phyloP scores from a whole-genome alignment of 495 filamentous ascomycete species.

The Glutinoglossum americanum region DNA sequence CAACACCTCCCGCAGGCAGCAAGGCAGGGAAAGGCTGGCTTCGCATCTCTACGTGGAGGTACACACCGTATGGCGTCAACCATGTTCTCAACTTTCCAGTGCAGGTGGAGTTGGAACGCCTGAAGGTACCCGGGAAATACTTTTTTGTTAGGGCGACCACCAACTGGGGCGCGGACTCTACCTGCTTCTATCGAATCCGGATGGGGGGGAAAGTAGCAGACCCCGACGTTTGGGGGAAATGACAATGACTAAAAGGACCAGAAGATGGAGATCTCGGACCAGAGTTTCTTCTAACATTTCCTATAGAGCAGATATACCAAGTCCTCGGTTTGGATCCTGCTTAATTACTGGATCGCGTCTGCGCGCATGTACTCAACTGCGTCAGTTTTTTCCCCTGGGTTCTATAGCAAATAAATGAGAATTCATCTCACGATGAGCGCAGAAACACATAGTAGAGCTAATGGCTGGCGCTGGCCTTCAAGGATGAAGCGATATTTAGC shows the following conservation, averaged over 20 bases:
- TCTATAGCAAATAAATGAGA: neutral
- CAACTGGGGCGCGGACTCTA: constrained; percentile 3
- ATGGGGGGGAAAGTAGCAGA: neutral
- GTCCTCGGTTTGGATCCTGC: neutral
- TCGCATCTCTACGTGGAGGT: neutral
- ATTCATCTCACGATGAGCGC: neutral
- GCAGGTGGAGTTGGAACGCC: neutral
- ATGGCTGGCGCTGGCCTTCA: no score
- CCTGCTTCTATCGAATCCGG: constrained; percentile 5
- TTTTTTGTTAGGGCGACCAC: neutral
- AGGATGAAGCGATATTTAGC: no score
- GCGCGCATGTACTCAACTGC: neutral
- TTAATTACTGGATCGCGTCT: neutral
- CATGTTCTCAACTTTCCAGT: constrained; percentile 2
- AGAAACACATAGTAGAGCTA: no score
- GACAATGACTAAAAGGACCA: neutral
- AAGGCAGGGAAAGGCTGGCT: neutral
- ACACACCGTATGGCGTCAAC: neutral
- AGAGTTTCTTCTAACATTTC: neutral
- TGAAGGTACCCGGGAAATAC: neutral
- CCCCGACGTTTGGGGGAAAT: neutral
- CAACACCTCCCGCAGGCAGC: neutral
- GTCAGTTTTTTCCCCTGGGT: neutral
- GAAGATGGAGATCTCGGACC: neutral
- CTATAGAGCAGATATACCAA: neutral